Base-by-base conservation (phyloP, 2,329 filamentous ascomycete species). In the Nigrospora osmanthi region DNA sequence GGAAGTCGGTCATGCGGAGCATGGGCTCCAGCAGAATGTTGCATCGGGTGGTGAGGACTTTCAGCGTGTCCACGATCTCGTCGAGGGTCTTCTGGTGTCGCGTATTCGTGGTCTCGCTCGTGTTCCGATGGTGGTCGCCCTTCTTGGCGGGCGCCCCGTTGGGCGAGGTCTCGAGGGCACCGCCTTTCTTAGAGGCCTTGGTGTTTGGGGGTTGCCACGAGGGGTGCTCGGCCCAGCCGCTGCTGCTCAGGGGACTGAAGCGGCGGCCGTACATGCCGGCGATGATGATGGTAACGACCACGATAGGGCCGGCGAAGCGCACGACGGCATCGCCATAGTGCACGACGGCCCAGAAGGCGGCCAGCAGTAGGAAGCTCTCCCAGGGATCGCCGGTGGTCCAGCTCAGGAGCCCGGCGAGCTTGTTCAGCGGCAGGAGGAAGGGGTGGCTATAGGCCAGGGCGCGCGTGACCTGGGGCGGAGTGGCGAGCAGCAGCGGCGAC, bases 371-470 rank as follows among this genome's bases (percentile, higher is more conserved):
- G 60, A 97, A 98, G 72, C 90, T 96, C 72, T 97, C 89, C 91
- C 91, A 98, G 0, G 90, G 83, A 61, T 98, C 93, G 35, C 80
- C 86, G 1, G 86, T 90, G 10, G 89, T 95, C 93, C 93, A 98
- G 68, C 87, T 95, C 51, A 98, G 60, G 49, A 98, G 70, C 0
- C 91, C 93, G 3, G 79, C 85, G 14, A 95, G 66, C 59, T 85
- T 87, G 63, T 96, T 97, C 46, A 97, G 71, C 6, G 90, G 89
- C 9, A 95, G 72, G 9, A 98, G 73, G 61, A 96, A 97, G 0
- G 93, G 90, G 61, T 98, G 91, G 51, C 90, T 95, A 63, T 97
- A 96, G 52, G 91, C 91, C 48, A 98, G 76, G 13, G 91, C 90
- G 55, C 93, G 81, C 3, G 93, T 98, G 62, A 98, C 85, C 61